Conservation (phyloP, 1,284 basidiomycete genomes). For the Gymnopus androsaceus region DNA sequence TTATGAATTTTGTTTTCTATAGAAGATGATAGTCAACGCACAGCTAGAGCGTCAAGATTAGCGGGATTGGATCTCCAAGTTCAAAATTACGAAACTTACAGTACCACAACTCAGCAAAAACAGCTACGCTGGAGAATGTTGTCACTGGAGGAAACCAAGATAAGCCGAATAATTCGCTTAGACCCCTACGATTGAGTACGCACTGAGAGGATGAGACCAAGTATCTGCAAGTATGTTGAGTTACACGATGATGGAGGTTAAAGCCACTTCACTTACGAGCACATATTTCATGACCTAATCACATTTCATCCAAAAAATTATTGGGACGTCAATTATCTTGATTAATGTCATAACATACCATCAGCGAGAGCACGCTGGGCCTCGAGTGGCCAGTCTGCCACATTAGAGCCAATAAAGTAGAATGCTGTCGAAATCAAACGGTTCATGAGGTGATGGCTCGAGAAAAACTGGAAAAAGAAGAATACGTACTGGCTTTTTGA, state of each 20-base stretch:
- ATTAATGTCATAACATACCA: constrained; percentile 30
- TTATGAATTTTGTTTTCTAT: background rate
- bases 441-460: background rate
- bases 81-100: constrained; percentile 37
- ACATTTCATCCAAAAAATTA: background rate
- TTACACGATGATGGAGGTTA: background rate
- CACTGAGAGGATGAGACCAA: constrained; percentile 63
- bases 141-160: constrained; percentile 49
- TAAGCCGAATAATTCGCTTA: background rate
- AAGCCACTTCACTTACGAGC: constrained; percentile 42
- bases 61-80: background rate
- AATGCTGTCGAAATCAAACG: constrained; percentile 2
- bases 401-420: constrained; percentile 73
- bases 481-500: constrained; percentile 64
- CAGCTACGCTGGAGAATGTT: constrained; percentile 67
- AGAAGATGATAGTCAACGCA: constrained; percentile 6
- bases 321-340: background rate
- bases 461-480: background rate
- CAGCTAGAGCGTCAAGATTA: background rate
- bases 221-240: constrained; percentile 39
- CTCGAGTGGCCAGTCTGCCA: constrained; percentile 71
- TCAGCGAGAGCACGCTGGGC: constrained; percentile 65
- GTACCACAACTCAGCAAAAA: constrained; percentile 83
- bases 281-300: constrained; percentile 53
- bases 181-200: constrained; percentile 14